Evolutionary conservation across 2,329 filamentous ascomycete genomes (phyloP), one percentile per base, ranked within the genome.

Genomic region (Xylariaceae sp.): DNA sequence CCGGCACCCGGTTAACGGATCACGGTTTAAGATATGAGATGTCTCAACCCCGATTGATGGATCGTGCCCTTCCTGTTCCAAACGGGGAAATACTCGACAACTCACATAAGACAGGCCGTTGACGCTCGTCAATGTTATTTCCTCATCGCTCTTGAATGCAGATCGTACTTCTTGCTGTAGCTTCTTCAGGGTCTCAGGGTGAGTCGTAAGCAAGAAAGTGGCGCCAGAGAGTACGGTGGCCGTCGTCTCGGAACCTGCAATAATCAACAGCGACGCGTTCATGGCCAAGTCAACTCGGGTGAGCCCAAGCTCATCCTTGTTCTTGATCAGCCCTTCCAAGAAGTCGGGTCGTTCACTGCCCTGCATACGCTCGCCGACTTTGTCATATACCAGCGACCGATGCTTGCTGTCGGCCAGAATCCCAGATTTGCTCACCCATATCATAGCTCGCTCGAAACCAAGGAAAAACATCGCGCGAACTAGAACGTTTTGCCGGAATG

Each of bases 171-270:
- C 75, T 3, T 66, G 18, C 2, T 63, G 63, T 5, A 76, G 42
- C 47, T 63, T 71, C n/a, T 59, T 45, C 9, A 72, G 55, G 5
- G 56, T 54, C 0, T 66, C 53, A 0, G 69, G 71, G 48, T 75
- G 67, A 0, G 65, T 67, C 2, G 74, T 60, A 3, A 80, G 63
- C 5, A 73, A 61, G 53, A 69, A 79, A 0, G 66, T 63, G 56
- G 67, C 60, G 54, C 74, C 62, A 55, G 68, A 64, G 2, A 80
- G 64, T 0, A 75, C 62, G 0, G 76, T 77, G 0, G 77, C 74
- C 0, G 76, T 79, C 1, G 78, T 80, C 58, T 80, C 78, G 1
- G 73, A 75, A 2, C 78, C 77, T 1, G 76, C 76, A 3, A 74
- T 60, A 21, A 80, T 66, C 5, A 73, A 59, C 0, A 68, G 44